Evolutionary conservation across 345 rosid species (phyloP).

Genomic region (Cardiospermum halicacabum): DNA sequence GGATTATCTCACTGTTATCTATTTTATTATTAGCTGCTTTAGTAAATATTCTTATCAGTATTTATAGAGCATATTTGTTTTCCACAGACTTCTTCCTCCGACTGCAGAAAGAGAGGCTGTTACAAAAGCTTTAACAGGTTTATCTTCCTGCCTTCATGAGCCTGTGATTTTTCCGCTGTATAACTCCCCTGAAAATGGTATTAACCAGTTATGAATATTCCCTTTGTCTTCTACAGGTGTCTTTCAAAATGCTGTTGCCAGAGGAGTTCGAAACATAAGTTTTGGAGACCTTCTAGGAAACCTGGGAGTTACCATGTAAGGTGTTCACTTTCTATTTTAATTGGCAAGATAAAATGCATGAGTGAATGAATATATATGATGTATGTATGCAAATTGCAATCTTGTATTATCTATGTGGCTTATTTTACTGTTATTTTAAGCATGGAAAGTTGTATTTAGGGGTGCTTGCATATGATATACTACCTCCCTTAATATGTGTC

Average conservation of each 20-base stretch:
- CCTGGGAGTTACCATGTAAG: conserved; percentile 85
- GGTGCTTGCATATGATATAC: too few species aligned
- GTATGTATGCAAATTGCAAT: neutral
- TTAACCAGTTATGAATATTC: conserved; percentile 17
- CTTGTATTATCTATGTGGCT: neutral
- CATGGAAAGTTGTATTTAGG: neutral
- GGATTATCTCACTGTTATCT: conserved; percentile 48
- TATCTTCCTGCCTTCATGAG: conserved; percentile 13
- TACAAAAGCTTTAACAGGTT: conserved; percentile 85
- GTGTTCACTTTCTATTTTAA: conserved; percentile 10
- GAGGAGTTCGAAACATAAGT: conserved; percentile 83
- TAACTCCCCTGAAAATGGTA: neutral
- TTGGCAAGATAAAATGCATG: neutral
- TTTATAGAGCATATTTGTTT: neutral
- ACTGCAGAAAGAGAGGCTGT: conserved; percentile 77
- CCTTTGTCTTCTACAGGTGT: conserved; percentile 45
- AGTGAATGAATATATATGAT: neutral
- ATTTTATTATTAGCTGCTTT: conserved; percentile 7
- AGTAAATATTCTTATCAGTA: neutral
- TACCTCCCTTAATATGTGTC: too few species aligned
- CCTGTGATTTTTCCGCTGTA: conserved; percentile 9
- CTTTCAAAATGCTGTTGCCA: conserved; percentile 76
- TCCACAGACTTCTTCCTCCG: conserved; percentile 82
- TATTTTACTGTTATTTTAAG: neutral
- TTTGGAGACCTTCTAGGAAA: conserved; percentile 88